Base-by-base conservation (phyloP, 768 basidiomycete genomes). In the Sporobolomyces pararoseus region DNA sequence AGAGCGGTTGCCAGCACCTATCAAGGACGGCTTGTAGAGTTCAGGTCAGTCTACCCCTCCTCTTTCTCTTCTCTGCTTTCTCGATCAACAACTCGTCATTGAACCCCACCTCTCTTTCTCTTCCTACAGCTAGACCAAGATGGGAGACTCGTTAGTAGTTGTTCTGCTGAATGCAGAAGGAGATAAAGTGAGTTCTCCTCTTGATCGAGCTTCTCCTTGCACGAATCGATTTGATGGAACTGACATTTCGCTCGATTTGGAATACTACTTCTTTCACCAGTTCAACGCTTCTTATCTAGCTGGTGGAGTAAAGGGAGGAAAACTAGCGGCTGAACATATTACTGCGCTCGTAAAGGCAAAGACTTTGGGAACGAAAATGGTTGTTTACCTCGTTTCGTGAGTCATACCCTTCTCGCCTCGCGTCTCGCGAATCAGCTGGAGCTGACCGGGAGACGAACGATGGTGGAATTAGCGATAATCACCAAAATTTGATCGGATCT, bases 321-420 rank as follows among this genome's bases (percentile, higher is more conserved):
- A 32, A 0, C 2, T 13, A 4, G 50, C 61, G 0, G 67, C 61
- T 1, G n/a, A 19, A 7, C 34, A 25, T 7, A 16, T 63, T 2
- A 27, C 29, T n/a, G 29, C 37, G 3, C 47, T 68, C 35, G 27
- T 32, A 16, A 19, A 23, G 29, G 27, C 16, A 35, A 50, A 58
- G 25, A 47, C 16, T 19, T 3, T 19, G 31, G 42, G 16, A 21
- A 14, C 58, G 2, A 63, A 58, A 17, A 1, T 58, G 37, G 16
- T 63, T 34, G 39, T 68, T 13, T 58, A 62, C 16, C 52, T 62
- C 35, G 66, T 68, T 23, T 42, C 66, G 59, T 62, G 32, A 53
- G 66, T 44, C 19, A 21, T 2, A 0, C 6, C n/a, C 7, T 27
- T 37, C 16, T 59, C 25, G 5, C 42, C 25, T 44, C 39, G 1